Conservation (phyloP, 306 rosid species). For the Prunus davidiana region DNA sequence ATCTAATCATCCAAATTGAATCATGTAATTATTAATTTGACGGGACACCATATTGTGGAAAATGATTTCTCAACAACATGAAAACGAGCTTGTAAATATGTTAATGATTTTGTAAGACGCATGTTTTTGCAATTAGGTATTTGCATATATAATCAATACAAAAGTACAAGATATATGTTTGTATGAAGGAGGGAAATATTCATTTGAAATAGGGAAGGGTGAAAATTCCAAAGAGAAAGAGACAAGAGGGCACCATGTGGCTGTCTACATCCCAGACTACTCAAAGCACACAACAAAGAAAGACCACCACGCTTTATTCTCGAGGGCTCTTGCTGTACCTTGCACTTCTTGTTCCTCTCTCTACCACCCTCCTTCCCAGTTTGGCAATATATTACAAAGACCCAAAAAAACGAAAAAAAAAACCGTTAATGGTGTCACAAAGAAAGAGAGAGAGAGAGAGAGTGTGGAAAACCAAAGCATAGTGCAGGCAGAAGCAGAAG, state of each 20-base stretch:
- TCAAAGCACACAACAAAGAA: constrained; percentile 12
- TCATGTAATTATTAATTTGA: constrained; percentile 2
- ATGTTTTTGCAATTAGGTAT: neutral
- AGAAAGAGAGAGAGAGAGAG: constrained; percentile 3
- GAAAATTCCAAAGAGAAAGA: constrained; percentile 54
- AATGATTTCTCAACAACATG: neutral
- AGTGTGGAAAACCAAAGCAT: neutral
- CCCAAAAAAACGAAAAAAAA: constrained; percentile 8
- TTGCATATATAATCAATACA: neutral
- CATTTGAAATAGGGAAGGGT: neutral
- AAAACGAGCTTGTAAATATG: neutral
- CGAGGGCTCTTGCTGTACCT: constrained; percentile 12
- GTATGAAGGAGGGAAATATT: neutral
- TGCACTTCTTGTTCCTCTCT: neutral
- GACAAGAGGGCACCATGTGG: constrained; percentile 66
- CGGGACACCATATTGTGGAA: constrained; percentile 8
- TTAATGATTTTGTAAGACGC: neutral
- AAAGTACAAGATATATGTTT: neutral
- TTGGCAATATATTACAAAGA: constrained; percentile 21
- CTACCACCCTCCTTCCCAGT: constrained; percentile 9
- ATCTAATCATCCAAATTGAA: neutral
- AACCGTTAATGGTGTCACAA: constrained; percentile 52
- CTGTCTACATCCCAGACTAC: constrained; percentile 36
- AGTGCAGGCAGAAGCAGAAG: constrained; percentile 13
- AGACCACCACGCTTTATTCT: constrained; percentile 37